Evolutionary conservation across 2,329 filamentous ascomycete genomes (phyloP), one percentile per base, ranked within the genome.

Genomic region (Xylariaceae sp.): DNA sequence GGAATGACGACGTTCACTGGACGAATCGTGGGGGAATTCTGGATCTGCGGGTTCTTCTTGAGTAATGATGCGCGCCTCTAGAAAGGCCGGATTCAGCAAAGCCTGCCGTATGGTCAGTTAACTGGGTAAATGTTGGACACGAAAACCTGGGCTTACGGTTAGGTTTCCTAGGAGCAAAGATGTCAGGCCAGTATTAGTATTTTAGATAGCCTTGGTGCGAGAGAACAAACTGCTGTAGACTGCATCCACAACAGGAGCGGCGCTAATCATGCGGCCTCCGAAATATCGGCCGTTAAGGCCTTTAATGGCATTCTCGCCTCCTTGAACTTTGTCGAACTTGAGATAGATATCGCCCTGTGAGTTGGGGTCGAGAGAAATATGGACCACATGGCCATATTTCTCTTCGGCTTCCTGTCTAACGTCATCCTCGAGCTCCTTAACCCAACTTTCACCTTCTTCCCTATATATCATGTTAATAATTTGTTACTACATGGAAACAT

Each of bases 161-260:
- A 58, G 62, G 62, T 66, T 75, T 80, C 80, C 80, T 82, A 82
- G 71, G 81, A 75, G 66, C 67, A 68, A 70, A 68, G 65, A 74
- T 70, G 74, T 72, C 72, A 74, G 73, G 74, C 76, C 77, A 62
- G 76, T 72, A 81, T 83, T 83, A 84, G 81, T 78, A 74, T 78
- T 80, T 82, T 78, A 92, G 70, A 92, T 89, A 75, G 88, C 88
- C 77, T 89, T 89, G 69, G 88, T 90, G 74, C 89, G 88, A 76
- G 88, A 89, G 81, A 94, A 96, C 77, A 96, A 85, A 82, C 89
- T 95, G 85, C 90, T 94, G 86, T 97, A 99, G 78, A 99, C 91
- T 72, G 93, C 93, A 77, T 99, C 94, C 75, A 97, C 93, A 78
- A 99, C 91, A 75, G 92, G 94, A 66, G 92, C 89, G 69, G 93